Percentiles rank a stretch among this genome's conserved stretches.
These are phyloP conservation scores for Dactylellina drechsleri DNA, from an alignment of 2,329 filamentous ascomycete genomes.

Conservation along the genomic window DNA sequence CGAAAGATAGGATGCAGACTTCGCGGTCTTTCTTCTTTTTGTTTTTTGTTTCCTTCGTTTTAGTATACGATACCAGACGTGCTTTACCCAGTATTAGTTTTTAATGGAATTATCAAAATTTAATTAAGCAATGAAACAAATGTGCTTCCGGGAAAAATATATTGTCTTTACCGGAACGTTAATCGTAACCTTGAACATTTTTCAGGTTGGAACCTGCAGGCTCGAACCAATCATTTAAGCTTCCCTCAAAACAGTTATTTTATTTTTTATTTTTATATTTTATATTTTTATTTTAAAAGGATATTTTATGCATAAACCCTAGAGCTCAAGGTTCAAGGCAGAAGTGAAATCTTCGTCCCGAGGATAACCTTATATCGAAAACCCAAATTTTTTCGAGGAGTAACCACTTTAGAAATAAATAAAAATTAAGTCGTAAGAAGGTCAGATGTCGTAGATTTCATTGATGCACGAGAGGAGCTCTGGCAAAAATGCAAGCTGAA, in stretches of 20 bases:
- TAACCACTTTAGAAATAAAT: background rate
- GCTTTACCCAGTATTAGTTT: too few relatives aligned
- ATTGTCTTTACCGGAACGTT: too few relatives aligned
- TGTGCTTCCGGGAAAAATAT: too few relatives aligned
- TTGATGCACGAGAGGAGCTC: constrained; percentile 27
- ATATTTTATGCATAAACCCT: background rate
- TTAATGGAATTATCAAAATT: too few relatives aligned
- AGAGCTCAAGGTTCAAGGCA: constrained; percentile 6
- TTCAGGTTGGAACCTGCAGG: too few relatives aligned
- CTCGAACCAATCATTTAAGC: too few relatives aligned
- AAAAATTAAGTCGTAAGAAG: background rate
- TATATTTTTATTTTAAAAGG: too few relatives aligned
- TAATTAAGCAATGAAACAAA: too few relatives aligned
- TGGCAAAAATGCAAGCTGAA: background rate
- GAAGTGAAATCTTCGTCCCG: constrained; percentile 14
- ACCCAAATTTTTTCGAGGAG: background rate
- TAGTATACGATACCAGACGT: too few relatives aligned
- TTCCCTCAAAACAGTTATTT: too few relatives aligned
- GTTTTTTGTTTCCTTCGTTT: background rate
- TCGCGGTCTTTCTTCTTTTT: background rate
- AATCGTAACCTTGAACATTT: too few relatives aligned
- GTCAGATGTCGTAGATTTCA: constrained; percentile 1
- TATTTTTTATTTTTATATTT: too few relatives aligned
- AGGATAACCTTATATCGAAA: constrained; percentile 43
- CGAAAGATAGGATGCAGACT: constrained; percentile 2